These are phyloP conservation scores for Crepidotus variabilis DNA, from an alignment of 768 basidiomycete species.

Conservation along the genomic window DNA sequence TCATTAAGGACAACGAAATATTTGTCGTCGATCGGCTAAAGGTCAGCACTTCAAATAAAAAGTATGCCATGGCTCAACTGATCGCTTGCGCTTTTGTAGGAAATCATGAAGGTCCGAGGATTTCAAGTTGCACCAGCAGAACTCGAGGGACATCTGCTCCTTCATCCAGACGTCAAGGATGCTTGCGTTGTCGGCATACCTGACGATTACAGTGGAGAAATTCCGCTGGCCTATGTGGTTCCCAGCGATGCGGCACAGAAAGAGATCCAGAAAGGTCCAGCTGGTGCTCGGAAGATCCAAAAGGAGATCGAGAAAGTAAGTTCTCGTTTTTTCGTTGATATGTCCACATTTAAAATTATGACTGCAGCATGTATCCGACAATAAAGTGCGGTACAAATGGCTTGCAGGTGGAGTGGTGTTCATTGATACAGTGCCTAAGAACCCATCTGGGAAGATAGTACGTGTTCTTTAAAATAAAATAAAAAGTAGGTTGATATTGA, in stretches of 20 bases:
- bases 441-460: constrained; percentile 67
- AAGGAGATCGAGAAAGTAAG: constrained; percentile 52
- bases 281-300: constrained; percentile 37
- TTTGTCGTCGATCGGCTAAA: constrained; percentile 74
- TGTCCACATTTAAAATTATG: not conserved
- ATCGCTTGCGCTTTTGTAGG: too few species aligned
- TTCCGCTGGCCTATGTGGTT: constrained; percentile 70
- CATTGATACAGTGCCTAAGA: constrained; percentile 61
- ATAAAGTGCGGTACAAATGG: constrained; percentile 58
- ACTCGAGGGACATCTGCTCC: constrained; percentile 60
- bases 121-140: constrained; percentile 66
- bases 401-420: constrained; percentile 61
- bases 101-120: constrained; percentile 66
- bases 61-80: too few species aligned
- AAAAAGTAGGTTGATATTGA: not conserved
- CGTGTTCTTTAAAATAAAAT: constrained; percentile 15
- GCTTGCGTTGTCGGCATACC: constrained; percentile 62
- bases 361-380: constrained; percentile 50
- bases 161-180: constrained; percentile 58
- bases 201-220: constrained; percentile 74
- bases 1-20: constrained; percentile 58
- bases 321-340: not conserved
- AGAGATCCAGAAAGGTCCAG: constrained; percentile 27
- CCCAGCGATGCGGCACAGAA: constrained; percentile 38
- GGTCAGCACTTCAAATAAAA: constrained; percentile 32